Percentiles rank a stretch among this genome's conserved stretches.
Conservation (phyloP, 306 rosid species). For the Adenanthera pavonina region DNA sequence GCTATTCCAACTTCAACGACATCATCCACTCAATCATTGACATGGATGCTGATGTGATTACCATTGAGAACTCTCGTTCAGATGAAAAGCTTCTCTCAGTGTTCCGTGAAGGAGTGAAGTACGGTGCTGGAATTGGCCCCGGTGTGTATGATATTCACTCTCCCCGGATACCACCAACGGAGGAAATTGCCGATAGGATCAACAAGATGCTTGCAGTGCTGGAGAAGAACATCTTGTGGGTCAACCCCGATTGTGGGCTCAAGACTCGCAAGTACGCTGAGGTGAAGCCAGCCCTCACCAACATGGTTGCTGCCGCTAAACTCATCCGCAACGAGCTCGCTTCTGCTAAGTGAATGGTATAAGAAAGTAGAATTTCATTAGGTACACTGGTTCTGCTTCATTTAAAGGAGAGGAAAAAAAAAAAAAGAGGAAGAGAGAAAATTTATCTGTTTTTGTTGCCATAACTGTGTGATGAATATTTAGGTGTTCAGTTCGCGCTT, state of each 20-base stretch:
- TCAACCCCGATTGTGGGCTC: conserved; percentile 88
- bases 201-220: conserved; percentile 93
- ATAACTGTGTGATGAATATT: conserved; percentile 56
- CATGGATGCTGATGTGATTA: conserved; percentile 95
- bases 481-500: conserved; percentile 40
- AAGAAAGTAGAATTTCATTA: conserved; percentile 27
- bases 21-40: conserved; percentile 90
- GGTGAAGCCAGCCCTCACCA: conserved; percentile 79
- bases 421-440: background rate
- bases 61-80: conserved; percentile 93
- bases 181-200: conserved; percentile 85
- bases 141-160: conserved; percentile 93
- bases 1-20: conserved; percentile 92
- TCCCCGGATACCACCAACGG: conserved; percentile 81
- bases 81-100: conserved; percentile 88
- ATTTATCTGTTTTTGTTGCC: conserved; percentile 36
- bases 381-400: conserved; percentile 25
- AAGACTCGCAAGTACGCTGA: conserved; percentile 84
- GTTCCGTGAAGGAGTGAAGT: conserved; percentile 91
- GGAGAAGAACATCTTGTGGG: conserved; percentile 83
- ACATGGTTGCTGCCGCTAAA: conserved; percentile 83
- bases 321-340: conserved; percentile 74
- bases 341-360: conserved; percentile 58
- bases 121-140: conserved; percentile 91
- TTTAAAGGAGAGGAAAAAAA: background rate